Evolutionary conservation across 1,284 basidiomycete genomes (phyloP).

Genomic region (Apiotrichum brassicae): DNA sequence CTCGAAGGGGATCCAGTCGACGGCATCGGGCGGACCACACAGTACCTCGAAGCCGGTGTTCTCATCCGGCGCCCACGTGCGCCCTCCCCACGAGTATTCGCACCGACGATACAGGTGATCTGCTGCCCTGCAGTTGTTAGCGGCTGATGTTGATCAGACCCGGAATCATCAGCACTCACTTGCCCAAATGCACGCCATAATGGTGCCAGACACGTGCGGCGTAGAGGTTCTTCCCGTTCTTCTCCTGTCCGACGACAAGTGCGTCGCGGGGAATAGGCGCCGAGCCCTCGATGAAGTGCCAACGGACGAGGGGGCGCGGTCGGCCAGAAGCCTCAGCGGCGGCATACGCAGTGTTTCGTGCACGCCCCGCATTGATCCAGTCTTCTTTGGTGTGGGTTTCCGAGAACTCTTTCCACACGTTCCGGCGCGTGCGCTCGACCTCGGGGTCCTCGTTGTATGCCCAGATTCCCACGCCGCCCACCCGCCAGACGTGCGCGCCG

Average conservation of each 20-base stretch:
- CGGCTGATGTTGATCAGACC: background rate
- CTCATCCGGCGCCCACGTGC: conserved; percentile 8
- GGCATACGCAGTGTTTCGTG: conserved; percentile 51
- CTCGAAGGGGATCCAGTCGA: conserved; percentile 40
- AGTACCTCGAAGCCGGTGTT: conserved; percentile 42
- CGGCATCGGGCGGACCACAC: conserved; percentile 34
- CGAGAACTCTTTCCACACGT: conserved; percentile 28
- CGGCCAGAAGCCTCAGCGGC: conserved; percentile 3
- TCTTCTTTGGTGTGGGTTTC: conserved; percentile 43
- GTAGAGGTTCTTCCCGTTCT: conserved; percentile 35
- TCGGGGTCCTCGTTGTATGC: conserved; percentile 24
- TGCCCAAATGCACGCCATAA: conserved; percentile 43
- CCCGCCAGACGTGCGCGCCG: conserved; percentile 33
- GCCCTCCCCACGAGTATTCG: conserved; percentile 38
- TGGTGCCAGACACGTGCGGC: conserved; percentile 38
- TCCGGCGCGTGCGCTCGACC: conserved; percentile 25
- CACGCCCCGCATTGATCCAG: conserved; percentile 61
- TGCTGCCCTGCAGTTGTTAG: conserved; percentile 21
- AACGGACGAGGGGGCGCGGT: conserved; percentile 33
- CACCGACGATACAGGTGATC: conserved; percentile 33
- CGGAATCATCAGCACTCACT: no score
- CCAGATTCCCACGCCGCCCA: conserved; percentile 35
- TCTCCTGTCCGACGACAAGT: conserved; percentile 41
- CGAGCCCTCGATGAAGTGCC: conserved; percentile 38
- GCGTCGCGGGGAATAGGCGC: conserved; percentile 36